Evolutionary conservation across 208 protist species (phyloP), one percentile per base, ranked within the genome.

Genomic region (Phytomonas sp.): DNA sequence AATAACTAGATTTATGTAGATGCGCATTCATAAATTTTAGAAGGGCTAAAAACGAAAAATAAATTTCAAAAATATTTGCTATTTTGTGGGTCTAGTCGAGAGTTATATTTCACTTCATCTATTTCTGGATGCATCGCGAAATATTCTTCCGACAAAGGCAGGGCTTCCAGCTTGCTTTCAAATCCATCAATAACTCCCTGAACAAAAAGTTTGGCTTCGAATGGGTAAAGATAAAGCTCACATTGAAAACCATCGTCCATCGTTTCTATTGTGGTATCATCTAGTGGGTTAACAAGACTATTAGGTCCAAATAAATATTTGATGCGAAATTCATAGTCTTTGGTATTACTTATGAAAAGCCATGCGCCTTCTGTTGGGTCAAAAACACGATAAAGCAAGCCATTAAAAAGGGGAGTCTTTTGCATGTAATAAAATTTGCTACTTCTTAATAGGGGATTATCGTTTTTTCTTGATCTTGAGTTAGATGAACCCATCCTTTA

Each of bases 261-360:
- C 56, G 65, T 31, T 33, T 70, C 72, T 34, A 89, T 59, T 12
- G 34, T 80, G 34, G 85, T 85, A 60, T 90, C 72, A 23, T 74
- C 76, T 3, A 89, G 71, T 0, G 83, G 59, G 11, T 75, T 61
- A 5, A 94, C 69, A 14, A 65, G 40, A 64, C 85, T 90, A 31
- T 90, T 79, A 4, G 75, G 67, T 62, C 76, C 80, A 63, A 90
- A 91, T 34, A 94, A 74, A 73, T 91, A 94, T 67, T 82, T 82
- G 49, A 94, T 80, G 65, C 88, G 88, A 69, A 94, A 94, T 66
- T 94, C 82, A 67, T 94, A 94, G 67, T 94, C 88, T 64, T 79
- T 86, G 0, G 80, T 82, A 79, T 91, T 89, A 78, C 82, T 91
- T 80, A 79, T 90, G 71, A 94, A 91, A 29, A 75, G 79, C 80